These are phyloP conservation scores for Cystofilobasidium bisporidii DNA, from an alignment of 768 basidiomycete species.

Conservation along the genomic window DNA sequence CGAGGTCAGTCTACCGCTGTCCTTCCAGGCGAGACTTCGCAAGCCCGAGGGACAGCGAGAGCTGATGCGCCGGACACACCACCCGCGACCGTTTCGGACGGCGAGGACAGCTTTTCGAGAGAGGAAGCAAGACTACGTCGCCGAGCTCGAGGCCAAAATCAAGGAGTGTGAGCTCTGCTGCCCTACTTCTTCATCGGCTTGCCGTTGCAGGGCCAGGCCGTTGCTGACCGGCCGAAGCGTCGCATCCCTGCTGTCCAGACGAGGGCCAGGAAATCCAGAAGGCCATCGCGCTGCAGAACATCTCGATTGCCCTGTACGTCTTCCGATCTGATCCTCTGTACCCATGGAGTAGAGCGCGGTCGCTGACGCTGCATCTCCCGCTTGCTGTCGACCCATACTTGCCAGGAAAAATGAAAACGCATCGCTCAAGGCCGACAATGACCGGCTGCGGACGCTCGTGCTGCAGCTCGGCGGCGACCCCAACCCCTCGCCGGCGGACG, in stretches of 20 bases:
- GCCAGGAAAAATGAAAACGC: slow-evolving; percentile 16
- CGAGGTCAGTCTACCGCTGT: neutral
- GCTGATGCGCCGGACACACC: neutral
- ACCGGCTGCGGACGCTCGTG: slow-evolving; percentile 17
- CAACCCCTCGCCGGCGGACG: neutral
- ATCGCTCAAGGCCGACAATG: slow-evolving; percentile 5
- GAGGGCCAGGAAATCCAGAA: slow-evolving; percentile 24
- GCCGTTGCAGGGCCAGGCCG: too few relatives aligned
- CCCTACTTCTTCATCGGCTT: neutral
- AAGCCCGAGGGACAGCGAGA: too few relatives aligned
- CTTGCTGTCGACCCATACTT: too few relatives aligned
- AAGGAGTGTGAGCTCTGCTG: slow-evolving; percentile 14
- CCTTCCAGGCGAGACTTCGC: too few relatives aligned
- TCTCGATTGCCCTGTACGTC: slow-evolving; percentile 18
- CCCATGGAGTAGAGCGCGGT: too few relatives aligned
- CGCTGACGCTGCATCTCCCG: neutral
- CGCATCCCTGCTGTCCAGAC: too few relatives aligned
- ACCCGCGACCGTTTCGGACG: too few relatives aligned
- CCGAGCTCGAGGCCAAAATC: slow-evolving; percentile 31
- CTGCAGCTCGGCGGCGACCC: slow-evolving; percentile 17
- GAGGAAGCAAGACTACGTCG: slow-evolving; percentile 32
- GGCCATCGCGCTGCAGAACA: slow-evolving; percentile 26
- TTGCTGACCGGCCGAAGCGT: too few relatives aligned
- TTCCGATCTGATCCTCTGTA: too few relatives aligned
- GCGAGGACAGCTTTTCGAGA: slow-evolving; percentile 30